These are phyloP conservation scores for Rhexocercosporidium sp. DNA, from an alignment of 2,329 filamentous ascomycete genomes.

Conservation along the genomic window DNA sequence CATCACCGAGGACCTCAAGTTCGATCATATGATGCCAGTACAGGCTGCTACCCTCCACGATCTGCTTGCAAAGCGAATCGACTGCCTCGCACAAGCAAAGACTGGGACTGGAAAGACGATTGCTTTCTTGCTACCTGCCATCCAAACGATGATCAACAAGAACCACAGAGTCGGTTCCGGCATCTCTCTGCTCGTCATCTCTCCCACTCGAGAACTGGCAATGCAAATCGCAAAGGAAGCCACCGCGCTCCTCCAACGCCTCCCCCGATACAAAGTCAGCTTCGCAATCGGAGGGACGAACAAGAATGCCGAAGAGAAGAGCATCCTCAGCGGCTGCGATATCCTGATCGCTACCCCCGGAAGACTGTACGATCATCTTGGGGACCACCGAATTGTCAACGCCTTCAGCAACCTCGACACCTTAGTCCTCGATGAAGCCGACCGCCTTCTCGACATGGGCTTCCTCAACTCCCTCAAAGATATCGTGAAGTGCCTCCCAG, in stretches of 20 bases:
- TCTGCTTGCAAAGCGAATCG: conserved; percentile 69
- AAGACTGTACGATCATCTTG: conserved; percentile 76
- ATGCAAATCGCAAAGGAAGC: conserved; percentile 85
- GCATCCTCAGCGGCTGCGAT: conserved; percentile 81
- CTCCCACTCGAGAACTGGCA: conserved; percentile 81
- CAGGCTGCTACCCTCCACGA: conserved; percentile 83
- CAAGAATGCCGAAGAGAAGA: conserved; percentile 70
- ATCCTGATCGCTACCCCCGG: conserved; percentile 91
- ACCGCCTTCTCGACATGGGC: conserved; percentile 97
- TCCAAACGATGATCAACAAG: conserved; percentile 69
- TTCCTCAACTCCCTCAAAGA: conserved; percentile 69
- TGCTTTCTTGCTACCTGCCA: conserved; percentile 84
- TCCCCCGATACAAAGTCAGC: conserved; percentile 55
- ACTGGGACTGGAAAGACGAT: conserved; percentile 97
- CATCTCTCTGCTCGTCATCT: conserved; percentile 74
- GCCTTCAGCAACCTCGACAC: conserved; percentile 73
- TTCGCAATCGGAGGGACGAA: conserved; percentile 91
- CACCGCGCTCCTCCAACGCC: conserved; percentile 42
- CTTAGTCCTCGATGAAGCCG: conserved; percentile 94
- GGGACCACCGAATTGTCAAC: conserved; percentile 55
- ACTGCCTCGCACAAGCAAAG: conserved; percentile 87
- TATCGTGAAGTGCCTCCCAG: conserved; percentile 68
- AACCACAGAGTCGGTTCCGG: conserved; percentile 50
- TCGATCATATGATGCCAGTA: conserved; percentile 90
- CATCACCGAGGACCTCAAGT: conserved; percentile 74